Percentiles rank a stretch among this genome's conserved stretches.
Evolutionary conservation across 768 basidiomycete species (phyloP).

Genomic region (Lanmaoa rubissima): DNA sequence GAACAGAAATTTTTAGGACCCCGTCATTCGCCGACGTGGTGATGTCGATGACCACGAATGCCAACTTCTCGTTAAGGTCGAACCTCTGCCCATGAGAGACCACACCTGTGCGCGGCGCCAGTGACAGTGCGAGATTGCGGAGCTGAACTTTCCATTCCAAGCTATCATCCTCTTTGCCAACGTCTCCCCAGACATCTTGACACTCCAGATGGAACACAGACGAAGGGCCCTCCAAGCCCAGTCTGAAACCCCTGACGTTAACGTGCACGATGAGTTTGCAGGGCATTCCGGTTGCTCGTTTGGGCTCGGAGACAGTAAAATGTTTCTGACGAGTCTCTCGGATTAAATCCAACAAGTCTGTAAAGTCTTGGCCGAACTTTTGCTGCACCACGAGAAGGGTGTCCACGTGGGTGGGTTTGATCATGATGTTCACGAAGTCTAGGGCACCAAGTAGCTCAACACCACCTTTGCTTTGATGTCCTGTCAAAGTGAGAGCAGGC

Average conservation of each 20-base stretch:
- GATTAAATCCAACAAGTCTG: constrained; percentile 69
- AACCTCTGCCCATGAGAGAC: constrained; percentile 39
- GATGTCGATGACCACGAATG: constrained; percentile 83
- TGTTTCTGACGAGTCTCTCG: constrained; percentile 51
- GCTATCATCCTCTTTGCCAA: constrained; percentile 43
- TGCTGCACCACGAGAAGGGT: constrained; percentile 80
- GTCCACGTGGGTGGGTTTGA: constrained; percentile 84
- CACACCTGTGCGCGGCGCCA: constrained; percentile 57
- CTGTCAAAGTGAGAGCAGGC: constrained; percentile 64
- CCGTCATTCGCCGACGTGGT: constrained; percentile 40
- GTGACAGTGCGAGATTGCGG: constrained; percentile 77
- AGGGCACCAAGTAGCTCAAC: constrained; percentile 59
- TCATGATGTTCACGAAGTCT: constrained; percentile 66
- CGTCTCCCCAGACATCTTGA: constrained; percentile 64
- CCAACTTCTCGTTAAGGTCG: constrained; percentile 65
- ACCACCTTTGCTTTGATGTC: constrained; percentile 45
- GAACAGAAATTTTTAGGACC: constrained; percentile 53
- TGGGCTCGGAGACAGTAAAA: constrained; percentile 8
- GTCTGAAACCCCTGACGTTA: constrained; percentile 76
- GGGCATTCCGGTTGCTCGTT: constrained; percentile 14
- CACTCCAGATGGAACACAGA: constrained; percentile 77
- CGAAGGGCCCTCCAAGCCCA: constrained; percentile 72
- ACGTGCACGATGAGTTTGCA: constrained; percentile 48
- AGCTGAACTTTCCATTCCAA: constrained; percentile 67
- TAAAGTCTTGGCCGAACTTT: constrained; percentile 88